Percentiles rank a stretch among this genome's conserved stretches.
Evolutionary conservation across 768 basidiomycete species (phyloP).

Genomic region (Boletus sp.): DNA sequence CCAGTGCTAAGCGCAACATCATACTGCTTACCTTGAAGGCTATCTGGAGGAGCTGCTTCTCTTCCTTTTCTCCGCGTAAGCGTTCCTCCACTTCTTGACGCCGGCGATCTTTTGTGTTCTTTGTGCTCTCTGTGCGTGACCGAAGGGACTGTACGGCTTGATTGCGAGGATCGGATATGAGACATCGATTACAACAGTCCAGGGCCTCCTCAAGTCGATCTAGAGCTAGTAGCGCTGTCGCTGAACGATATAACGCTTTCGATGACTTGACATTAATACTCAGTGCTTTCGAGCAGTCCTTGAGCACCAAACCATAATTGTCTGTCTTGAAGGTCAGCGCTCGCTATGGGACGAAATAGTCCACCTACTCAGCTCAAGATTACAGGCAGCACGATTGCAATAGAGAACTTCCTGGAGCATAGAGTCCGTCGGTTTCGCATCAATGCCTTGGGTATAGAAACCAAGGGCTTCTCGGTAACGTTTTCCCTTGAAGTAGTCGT

Average conservation of each 20-base stretch:
- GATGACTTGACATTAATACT: conserved; percentile 58
- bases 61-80: conserved; percentile 49
- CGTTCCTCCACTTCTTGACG: conserved; percentile 51
- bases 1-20: not conserved
- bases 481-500: conserved; percentile 89
- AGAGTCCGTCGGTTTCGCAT: conserved; percentile 72
- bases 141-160: conserved; percentile 50
- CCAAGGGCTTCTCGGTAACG: conserved; percentile 82
- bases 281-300: conserved; percentile 79
- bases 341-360: not conserved
- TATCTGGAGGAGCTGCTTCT: conserved; percentile 48
- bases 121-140: conserved; percentile 45
- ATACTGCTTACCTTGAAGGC: conserved; percentile 61
- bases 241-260: conserved; percentile 89
- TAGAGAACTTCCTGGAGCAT: conserved; percentile 63
- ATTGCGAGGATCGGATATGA: conserved; percentile 58
- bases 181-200: conserved; percentile 76
- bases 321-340: conserved; percentile 43
- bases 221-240: conserved; percentile 69
- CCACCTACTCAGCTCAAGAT: conserved; percentile 77
- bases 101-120: conserved; percentile 50
- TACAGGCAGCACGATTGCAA: conserved; percentile 91
- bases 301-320: conserved; percentile 84
- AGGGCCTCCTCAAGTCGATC: conserved; percentile 77
- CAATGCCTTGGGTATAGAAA: conserved; percentile 90